phyloP scores from a whole-genome alignment of 1,139 yeast species.

The Scheffersomyces illinoinensis region DNA sequence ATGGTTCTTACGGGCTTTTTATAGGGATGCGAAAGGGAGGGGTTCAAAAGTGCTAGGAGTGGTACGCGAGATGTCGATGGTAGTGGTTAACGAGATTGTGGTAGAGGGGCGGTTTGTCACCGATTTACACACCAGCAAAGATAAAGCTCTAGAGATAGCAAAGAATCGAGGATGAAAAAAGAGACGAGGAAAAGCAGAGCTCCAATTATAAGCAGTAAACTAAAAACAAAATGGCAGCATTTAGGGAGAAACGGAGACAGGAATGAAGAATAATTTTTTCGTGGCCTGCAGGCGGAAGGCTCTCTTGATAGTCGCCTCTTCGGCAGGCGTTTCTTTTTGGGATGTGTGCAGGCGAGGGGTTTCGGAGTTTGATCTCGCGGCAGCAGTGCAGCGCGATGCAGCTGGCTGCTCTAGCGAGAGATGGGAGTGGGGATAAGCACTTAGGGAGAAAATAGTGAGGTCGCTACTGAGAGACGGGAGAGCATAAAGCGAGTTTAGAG shows the following conservation, averaged over 20 bases:
- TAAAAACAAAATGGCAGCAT: background rate
- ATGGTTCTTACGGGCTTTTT: background rate
- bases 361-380: background rate
- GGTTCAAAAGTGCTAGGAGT: background rate
- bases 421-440: background rate
- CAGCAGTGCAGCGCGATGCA: background rate
- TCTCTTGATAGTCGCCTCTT: background rate
- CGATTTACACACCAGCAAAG: background rate
- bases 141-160: background rate
- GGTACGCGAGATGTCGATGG: background rate
- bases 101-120: background rate
- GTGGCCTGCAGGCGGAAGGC: background rate
- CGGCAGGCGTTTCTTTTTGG: background rate
- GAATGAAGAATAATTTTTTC: background rate
- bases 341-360: background rate
- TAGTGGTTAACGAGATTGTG: background rate
- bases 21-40: background rate
- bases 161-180: background rate
- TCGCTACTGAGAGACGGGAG: background rate
- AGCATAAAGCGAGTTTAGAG: background rate
- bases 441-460: background rate
- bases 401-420: background rate
- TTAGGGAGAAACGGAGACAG: background rate
- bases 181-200: background rate
- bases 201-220: background rate